Percentiles rank a stretch among this genome's conserved stretches.
Conservation (phyloP, 2,329 filamentous ascomycete species). For the Claviceps sp. region DNA sequence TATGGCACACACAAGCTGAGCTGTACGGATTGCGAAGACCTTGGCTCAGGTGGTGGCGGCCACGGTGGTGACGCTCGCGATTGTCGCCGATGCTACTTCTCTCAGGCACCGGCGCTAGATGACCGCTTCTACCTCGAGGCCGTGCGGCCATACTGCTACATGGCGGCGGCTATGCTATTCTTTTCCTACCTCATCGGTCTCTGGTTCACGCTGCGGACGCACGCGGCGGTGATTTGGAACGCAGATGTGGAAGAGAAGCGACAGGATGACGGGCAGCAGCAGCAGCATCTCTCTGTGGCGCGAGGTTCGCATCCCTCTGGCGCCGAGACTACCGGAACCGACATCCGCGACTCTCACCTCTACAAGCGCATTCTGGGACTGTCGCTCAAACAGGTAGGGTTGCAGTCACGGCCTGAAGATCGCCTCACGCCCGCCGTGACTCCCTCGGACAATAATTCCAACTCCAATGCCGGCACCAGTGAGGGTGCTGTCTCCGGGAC, state of each 20-base stretch:
- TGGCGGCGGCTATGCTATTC: slow-evolving; percentile 74
- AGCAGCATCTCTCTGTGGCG: slow-evolving; percentile 20
- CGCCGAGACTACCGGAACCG: slow-evolving; percentile 39
- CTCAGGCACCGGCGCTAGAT: slow-evolving; percentile 68
- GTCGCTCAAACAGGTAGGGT: slow-evolving; percentile 70
- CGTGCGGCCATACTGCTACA: slow-evolving; percentile 85
- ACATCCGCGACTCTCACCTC: slow-evolving; percentile 75
- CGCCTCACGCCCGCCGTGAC: slow-evolving; percentile 23
- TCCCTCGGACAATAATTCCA: slow-evolving; percentile 21
- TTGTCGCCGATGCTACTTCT: slow-evolving; percentile 88
- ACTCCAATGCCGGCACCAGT: slow-evolving; percentile 17
- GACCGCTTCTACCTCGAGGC: slow-evolving; percentile 85
- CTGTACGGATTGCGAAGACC: slow-evolving; percentile 53
- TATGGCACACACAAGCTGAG: slow-evolving; percentile 95
- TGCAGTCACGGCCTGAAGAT: slow-evolving; percentile 41
- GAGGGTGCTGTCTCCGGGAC: slow-evolving; percentile 35
- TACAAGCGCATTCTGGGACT: slow-evolving; percentile 92
- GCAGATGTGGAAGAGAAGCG: slow-evolving; percentile 69
- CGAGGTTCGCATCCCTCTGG: slow-evolving; percentile 24
- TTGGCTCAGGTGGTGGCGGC: slow-evolving; percentile 17
- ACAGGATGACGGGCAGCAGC: slow-evolving; percentile 36
- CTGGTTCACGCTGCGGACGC: slow-evolving; percentile 89
- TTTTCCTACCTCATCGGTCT: slow-evolving; percentile 86
- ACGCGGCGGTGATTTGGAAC: slow-evolving; percentile 95
- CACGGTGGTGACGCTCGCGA: slow-evolving; percentile 41